Conservation (phyloP, 2,329 filamentous ascomycete genomes). For the Fusarium sp. region DNA sequence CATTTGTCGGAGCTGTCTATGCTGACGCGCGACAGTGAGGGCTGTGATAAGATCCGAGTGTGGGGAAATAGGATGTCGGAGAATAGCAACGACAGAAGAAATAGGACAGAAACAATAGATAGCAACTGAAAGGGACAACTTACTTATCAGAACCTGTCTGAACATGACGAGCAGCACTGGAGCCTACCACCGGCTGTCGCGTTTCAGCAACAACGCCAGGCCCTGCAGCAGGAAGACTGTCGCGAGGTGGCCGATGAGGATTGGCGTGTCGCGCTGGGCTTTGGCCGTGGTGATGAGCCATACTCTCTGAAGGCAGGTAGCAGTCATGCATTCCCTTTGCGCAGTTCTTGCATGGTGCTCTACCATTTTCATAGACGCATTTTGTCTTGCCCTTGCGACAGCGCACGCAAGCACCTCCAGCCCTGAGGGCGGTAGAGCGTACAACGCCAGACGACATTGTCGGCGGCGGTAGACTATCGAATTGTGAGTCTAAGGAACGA, state of each 20-base stretch:
- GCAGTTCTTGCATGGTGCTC: slow-evolving; percentile 70
- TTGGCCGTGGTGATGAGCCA: slow-evolving; percentile 66
- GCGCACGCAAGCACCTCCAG: slow-evolving; percentile 68
- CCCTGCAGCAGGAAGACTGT: slow-evolving; percentile 63
- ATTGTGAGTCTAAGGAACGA: background rate
- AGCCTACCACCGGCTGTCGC: slow-evolving; percentile 53
- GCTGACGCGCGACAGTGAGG: slow-evolving; percentile 2
- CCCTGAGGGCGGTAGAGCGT: slow-evolving; percentile 66
- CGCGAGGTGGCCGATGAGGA: slow-evolving; percentile 60
- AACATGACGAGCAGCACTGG: slow-evolving; percentile 57
- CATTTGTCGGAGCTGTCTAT: background rate
- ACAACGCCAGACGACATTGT: slow-evolving; percentile 58
- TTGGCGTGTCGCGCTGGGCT: slow-evolving; percentile 60
- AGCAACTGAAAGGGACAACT: slow-evolving; percentile 44
- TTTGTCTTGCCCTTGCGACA: slow-evolving; percentile 72
- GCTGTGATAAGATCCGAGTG: background rate
- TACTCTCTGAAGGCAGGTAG: slow-evolving; percentile 67
- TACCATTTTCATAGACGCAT: slow-evolving; percentile 69
- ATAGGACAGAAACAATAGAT: background rate
- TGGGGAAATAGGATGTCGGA: background rate
- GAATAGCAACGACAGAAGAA: background rate
- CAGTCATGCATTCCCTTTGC: slow-evolving; percentile 71
- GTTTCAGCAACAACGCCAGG: slow-evolving; percentile 54
- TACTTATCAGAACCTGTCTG: slow-evolving; percentile 63
- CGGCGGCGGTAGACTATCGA: background rate